phyloP scores from a whole-genome alignment of 2,329 filamentous ascomycete genomes.

The Sporothrix variecibatus region DNA sequence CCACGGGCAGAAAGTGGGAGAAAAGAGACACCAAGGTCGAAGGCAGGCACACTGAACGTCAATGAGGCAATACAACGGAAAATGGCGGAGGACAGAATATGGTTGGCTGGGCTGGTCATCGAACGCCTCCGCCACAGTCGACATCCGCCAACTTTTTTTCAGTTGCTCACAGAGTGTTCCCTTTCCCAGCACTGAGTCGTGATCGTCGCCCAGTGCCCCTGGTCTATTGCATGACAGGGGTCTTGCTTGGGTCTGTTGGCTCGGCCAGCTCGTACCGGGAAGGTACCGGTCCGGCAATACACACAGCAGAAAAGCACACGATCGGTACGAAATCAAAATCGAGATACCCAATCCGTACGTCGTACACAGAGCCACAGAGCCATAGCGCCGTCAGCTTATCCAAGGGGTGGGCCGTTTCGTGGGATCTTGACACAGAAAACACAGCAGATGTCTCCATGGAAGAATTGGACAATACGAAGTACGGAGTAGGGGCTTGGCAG shows the following conservation, averaged over 20 bases:
- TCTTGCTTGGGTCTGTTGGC: background rate
- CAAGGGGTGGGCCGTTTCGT: background rate
- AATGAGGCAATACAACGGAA: background rate
- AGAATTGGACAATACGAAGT: background rate
- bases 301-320: background rate
- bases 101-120: background rate
- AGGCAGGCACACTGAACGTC: background rate
- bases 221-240: background rate
- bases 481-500: background rate
- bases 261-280: background rate
- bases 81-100: background rate
- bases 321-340: background rate
- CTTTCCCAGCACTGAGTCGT: background rate
- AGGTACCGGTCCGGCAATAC: background rate
- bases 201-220: background rate
- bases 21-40: background rate
- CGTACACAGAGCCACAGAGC: too few relatives aligned
- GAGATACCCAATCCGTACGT: background rate
- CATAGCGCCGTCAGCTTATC: background rate
- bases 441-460: background rate
- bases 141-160: background rate
- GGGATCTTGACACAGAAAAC: background rate
- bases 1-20: background rate
- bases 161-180: background rate
- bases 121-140: slow-evolving; percentile 1